Evolutionary conservation across 2,329 filamentous ascomycete genomes (phyloP), one percentile per base, ranked within the genome.

Genomic region (Alternaria longipes): DNA sequence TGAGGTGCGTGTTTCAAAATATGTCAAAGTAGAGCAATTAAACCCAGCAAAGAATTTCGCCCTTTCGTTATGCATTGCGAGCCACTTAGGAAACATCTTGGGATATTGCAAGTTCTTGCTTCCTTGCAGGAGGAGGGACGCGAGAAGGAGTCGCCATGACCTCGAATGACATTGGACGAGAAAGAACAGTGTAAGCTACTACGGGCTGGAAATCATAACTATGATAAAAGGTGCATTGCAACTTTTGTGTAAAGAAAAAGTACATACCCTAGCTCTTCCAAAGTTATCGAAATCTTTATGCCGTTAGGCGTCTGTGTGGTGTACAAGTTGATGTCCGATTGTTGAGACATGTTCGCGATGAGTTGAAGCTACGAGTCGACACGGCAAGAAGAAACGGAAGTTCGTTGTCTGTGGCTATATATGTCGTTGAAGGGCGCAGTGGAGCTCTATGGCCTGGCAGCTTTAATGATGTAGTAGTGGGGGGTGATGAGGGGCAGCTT

Each of bases 251-350:
- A 12, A 18, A 24, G 12, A 46, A 8, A 41, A n/a, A 28, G 28
- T 30, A 64, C 73, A 54, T 72, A 80, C 68, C 90, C 90, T 5
- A 97, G 85, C 81, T 97, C 93, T 81, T 96, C 93, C 16, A 97
- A 83, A 9, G 92, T 85, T 67, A 97, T 97, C 58, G 91, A 93
- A 63, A 92, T 87, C 79, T 97, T 97, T 84, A 95, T 91, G 65
- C 93, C 93, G 80, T 97, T 97, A 46, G 94, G 92, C 53, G 94
- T 97, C 73, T 89, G 86, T 12, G 86, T 85, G 12, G 93, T 97
- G 82, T 95, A 96, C 30, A 97, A 87, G 44, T 89, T 90, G 71
- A 97, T 93, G 69, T 91, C 84, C 6, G 90, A 84, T 50, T 71
- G 66, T 55, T 72, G 62, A 30, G 72, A 69, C 30, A 74, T 62